A percentile compares a stretch with the other conserved stretches of the same genome.
phyloP scores from a whole-genome alignment of 257 asterid species.

The Pogostemon cablin region DNA sequence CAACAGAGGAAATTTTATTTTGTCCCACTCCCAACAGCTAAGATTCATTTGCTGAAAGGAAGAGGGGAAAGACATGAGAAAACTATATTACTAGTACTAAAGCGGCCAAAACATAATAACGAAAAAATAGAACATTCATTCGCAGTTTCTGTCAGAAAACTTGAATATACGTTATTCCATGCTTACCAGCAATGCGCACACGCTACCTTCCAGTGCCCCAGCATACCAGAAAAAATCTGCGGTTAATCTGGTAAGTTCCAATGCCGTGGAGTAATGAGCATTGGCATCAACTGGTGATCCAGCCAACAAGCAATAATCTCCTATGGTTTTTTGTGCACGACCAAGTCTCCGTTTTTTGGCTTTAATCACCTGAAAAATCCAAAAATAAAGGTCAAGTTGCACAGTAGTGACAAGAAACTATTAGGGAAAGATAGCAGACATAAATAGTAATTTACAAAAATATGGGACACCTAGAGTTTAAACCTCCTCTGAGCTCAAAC shows the following conservation, averaged over 20 bases:
- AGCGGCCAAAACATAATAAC: not conserved
- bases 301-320: conserved; percentile 94
- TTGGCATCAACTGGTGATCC: conserved; percentile 99
- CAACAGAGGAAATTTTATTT: conserved; percentile 4
- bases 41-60: conserved; percentile 1
- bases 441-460: conserved; percentile 36
- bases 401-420: conserved; percentile 11
- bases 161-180: conserved; percentile 18
- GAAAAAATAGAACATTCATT: not conserved
- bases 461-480: conserved; percentile 80
- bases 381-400: conserved; percentile 37
- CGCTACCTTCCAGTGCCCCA: conserved; percentile 99
- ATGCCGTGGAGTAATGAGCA: conserved; percentile 90
- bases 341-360: conserved; percentile 95
- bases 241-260: conserved; percentile 93
- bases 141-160: conserved; percentile 13
- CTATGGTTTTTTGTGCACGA: conserved; percentile 96
- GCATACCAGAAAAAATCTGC: conserved; percentile 98
- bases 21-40: not conserved
- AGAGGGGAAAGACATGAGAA: not conserved
- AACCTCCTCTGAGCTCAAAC: conserved; percentile 99
- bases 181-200: conserved; percentile 95
- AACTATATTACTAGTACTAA: conserved; percentile 14
- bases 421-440: conserved; percentile 25
- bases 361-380: conserved; percentile 77